A percentile compares a stretch with the other conserved stretches of the same genome.
phyloP scores from a whole-genome alignment of 306 rosid genomes.

The Sechiopsis laciniata region DNA sequence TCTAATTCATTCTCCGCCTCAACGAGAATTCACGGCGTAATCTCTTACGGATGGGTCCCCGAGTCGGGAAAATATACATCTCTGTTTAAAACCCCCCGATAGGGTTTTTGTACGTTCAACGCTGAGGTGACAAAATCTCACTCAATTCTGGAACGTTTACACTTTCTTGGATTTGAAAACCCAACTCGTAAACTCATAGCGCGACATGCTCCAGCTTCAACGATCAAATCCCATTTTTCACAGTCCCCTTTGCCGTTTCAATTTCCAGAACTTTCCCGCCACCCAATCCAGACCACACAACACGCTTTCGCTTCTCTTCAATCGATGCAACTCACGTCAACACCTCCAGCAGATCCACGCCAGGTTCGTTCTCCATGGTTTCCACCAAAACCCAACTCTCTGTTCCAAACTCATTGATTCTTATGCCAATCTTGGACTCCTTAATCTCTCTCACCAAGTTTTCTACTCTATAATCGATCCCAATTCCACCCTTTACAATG shows the following conservation, averaged over 20 bases:
- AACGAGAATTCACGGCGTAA: no score
- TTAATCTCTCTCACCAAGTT: slow-evolving; percentile 35
- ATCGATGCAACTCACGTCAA: slow-evolving; percentile 50
- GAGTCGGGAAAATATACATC: no score
- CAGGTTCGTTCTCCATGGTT: slow-evolving; percentile 63
- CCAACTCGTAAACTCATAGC: no score
- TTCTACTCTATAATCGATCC: slow-evolving; percentile 36
- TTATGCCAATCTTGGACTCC: slow-evolving; percentile 53
- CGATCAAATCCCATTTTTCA: slow-evolving; percentile 9
- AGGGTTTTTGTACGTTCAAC: no score
- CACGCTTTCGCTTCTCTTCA: slow-evolving; percentile 43
- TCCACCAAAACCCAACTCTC: slow-evolving; percentile 53
- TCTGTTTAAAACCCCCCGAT: no score
- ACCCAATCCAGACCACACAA: slow-evolving; percentile 36
- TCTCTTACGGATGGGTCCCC: no score
- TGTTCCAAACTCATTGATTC: slow-evolving; percentile 48
- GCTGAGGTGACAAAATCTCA: no score
- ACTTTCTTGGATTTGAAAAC: no score
- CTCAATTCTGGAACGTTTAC: no score
- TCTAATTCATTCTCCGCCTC: no score
- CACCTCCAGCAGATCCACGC: slow-evolving; percentile 60
- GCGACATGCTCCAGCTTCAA: slow-evolving; percentile 29
- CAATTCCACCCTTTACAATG: slow-evolving; percentile 34
- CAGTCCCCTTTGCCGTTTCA: slow-evolving; percentile 22
- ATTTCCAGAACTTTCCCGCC: slow-evolving; percentile 26